Evolutionary conservation across 31 red algal genomes (phyloP).

Genomic region (Bonnemaisonia californica): DNA sequence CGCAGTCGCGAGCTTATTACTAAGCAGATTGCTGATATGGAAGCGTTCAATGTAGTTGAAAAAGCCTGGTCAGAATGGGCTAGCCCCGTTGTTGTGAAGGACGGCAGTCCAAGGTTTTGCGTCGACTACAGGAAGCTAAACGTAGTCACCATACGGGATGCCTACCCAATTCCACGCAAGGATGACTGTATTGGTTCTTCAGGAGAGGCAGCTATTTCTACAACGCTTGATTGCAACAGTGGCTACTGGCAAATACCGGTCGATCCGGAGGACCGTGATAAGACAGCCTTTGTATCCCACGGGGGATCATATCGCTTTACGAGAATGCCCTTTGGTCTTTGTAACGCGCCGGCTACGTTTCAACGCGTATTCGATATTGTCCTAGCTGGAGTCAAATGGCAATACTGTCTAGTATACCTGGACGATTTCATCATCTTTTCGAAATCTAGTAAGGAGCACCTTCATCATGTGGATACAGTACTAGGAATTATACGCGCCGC

Average conservation of each 20-base stretch:
- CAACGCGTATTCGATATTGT: constrained; percentile 31
- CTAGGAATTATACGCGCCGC: neutral
- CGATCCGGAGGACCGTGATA: neutral
- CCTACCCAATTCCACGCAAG: constrained; percentile 18
- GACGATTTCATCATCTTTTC: constrained; percentile 48
- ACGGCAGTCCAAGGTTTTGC: too few species aligned
- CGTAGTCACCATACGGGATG: neutral
- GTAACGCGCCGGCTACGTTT: constrained; percentile 46
- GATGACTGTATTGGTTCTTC: constrained; percentile 24
- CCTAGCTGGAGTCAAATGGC: constrained; percentile 11
- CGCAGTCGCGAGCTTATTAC: too few species aligned
- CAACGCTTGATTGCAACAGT: constrained; percentile 42
- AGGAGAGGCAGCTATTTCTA: constrained; percentile 31
- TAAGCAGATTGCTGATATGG: too few species aligned
- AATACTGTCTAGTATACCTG: constrained; percentile 32
- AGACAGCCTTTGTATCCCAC: constrained; percentile 24
- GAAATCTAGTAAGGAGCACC: constrained; percentile 6
- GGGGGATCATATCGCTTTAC: constrained; percentile 7
- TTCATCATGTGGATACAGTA: constrained; percentile 21
- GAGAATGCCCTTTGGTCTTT: constrained; percentile 37
- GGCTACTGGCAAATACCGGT: constrained; percentile 39
- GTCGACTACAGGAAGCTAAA: neutral
- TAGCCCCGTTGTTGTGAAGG: constrained; percentile 6
- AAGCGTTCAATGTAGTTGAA: too few species aligned
- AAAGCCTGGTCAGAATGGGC: neutral